Base-by-base conservation (phyloP, 768 basidiomycete genomes). In the Termitomyces sp. region DNA sequence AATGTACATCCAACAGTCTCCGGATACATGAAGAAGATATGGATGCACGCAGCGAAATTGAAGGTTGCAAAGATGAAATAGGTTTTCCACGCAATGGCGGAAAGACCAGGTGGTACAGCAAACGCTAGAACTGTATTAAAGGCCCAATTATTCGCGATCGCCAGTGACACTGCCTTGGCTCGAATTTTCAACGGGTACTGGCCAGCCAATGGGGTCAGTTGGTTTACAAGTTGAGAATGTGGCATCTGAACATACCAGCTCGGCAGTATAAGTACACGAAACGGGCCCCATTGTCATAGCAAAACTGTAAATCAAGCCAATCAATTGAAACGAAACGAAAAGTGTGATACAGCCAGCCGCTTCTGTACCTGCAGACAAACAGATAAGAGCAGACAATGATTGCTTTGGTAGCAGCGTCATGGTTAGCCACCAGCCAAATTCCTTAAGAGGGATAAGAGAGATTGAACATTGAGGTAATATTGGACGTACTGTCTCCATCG, bases 1-100 rank as follows among this genome's bases (percentile, higher is more conserved):
- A 91, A 78, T 2, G 85, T 81, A 0, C 86, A 77, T 4, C 83
- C 83, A 13, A 83, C 83, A 3, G 88, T 89, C 69, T 91, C 89
- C 11, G 88, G 89, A 77, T 81, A 91, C 78, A 86, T 85, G 78
- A 91, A 89, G 63, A 86, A 73, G 56, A 90, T 74, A 61, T 89
- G 88, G 50, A 89, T 70, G 66, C 78, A 85, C 1, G 83, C 85
- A 1, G 84, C 82, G 56, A 86, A 83, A 74, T 88, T 88, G 80
- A 89, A 89, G 10, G 86, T 70, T 9, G 84, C 87, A 64, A 90
- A 89, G 67, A 89, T 83, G 69, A 88, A 88, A 70, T 89, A 90
- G 2, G 76, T 89, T 70, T 82, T 86, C 78, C 83, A 86, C 15
- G 85, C 86, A 56, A 91, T 88, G 59, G 59, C 74, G 25, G 79